These are phyloP conservation scores for Camelina sativa DNA, from an alignment of 345 rosid genomes.

Conservation along the genomic window DNA sequence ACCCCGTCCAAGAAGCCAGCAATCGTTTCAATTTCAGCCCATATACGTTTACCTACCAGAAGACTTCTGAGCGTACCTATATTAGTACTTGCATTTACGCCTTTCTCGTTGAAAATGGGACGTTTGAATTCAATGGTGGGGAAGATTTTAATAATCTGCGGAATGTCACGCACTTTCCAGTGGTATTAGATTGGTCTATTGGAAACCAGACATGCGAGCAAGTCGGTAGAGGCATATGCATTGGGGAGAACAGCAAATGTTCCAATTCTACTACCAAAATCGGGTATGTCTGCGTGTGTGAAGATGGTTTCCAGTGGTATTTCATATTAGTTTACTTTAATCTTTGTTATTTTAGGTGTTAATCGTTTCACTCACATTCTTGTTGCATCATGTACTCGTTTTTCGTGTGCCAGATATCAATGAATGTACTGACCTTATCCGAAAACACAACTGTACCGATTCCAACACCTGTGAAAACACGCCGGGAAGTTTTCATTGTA, in stretches of 20 bases:
- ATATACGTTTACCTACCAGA: too few species aligned
- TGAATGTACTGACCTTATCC: not conserved
- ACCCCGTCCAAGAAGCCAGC: too few species aligned
- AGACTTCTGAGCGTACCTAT: too few species aligned
- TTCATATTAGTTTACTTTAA: too few species aligned
- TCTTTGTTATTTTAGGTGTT: not conserved
- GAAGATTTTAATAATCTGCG: not conserved
- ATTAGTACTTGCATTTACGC: constrained; percentile 21
- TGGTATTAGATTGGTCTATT: constrained; percentile 29
- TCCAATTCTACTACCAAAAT: not conserved
- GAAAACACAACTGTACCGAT: not conserved
- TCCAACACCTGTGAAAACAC: not conserved
- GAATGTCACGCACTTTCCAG: not conserved
- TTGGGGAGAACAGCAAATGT: not conserved
- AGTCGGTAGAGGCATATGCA: not conserved
- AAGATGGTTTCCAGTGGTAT: constrained; percentile 6
- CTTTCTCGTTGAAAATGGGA: constrained; percentile 37
- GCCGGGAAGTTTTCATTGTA: constrained; percentile 39
- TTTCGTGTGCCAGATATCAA: constrained; percentile 3
- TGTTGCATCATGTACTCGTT: not conserved
- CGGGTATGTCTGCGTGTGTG: not conserved
- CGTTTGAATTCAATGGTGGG: not conserved
- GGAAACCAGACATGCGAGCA: not conserved
- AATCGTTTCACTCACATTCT: not conserved
- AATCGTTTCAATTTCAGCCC: too few species aligned